Percentiles rank a stretch among this genome's conserved stretches.
phyloP scores from a whole-genome alignment of 129 eudicot species.

The Chrysanthemum makinoi region DNA sequence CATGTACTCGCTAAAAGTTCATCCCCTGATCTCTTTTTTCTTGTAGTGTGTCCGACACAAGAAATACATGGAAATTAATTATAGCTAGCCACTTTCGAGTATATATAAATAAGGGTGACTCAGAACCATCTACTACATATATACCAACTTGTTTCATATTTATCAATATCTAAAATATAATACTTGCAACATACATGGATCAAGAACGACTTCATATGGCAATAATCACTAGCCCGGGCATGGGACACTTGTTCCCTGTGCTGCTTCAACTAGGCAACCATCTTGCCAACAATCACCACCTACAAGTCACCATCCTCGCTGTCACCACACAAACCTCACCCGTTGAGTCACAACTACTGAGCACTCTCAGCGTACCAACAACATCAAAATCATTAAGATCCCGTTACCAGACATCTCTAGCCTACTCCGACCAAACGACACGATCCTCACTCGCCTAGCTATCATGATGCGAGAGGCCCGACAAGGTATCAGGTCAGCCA shows the following conservation, averaged over 20 bases:
- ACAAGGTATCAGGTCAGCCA: slow-evolving; percentile 32
- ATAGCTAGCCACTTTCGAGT: no score
- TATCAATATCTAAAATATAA: no score
- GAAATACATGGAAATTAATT: no score
- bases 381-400: slow-evolving; percentile 22
- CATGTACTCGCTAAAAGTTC: no score
- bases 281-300: slow-evolving; percentile 43
- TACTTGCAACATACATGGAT: slow-evolving; percentile 16
- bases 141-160: no score
- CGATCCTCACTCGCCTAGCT: slow-evolving; percentile 36
- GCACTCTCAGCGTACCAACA: background rate
- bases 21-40: no score
- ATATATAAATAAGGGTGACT: no score
- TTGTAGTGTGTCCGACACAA: no score
- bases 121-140: no score
- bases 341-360: slow-evolving; percentile 1
- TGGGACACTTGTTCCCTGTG: slow-evolving; percentile 55
- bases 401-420: slow-evolving; percentile 42
- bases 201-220: slow-evolving; percentile 36
- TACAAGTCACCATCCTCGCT: slow-evolving; percentile 42
- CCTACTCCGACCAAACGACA: slow-evolving; percentile 27
- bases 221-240: slow-evolving; percentile 46
- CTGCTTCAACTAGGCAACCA: slow-evolving; percentile 32
- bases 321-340: slow-evolving; percentile 15
- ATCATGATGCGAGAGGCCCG: slow-evolving; percentile 44